Evolutionary conservation across 2,329 filamentous ascomycete species (phyloP), one percentile per base, ranked within the genome.

Genomic region (Epichloe coenophiala): DNA sequence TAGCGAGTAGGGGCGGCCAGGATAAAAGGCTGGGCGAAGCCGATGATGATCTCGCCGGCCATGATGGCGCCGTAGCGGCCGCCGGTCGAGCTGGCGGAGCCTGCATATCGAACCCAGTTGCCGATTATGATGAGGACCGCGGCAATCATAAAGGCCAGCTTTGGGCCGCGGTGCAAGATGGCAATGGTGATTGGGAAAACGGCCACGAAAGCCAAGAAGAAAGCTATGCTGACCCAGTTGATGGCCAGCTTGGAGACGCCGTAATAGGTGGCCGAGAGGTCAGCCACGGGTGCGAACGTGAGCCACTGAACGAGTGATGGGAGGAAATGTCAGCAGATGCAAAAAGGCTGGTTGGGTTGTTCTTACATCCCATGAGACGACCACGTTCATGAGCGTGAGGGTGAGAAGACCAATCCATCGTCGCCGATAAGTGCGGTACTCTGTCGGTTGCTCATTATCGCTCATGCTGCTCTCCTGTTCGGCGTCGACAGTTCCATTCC

Each of bases 291-390:
- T 2, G 90, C 85, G 66, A 89, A 96, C 6, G 89, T 93, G 59
- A 97, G 78, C 91, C 91, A 97, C 87, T 67, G 19, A 8, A 15
- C 12, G 45, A 38, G 37, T 15, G 27, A 47, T 39, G 43, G 43
- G 35, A 40, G 21, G 17, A 36, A 15, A 37, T 37, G 39, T 52
- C 27, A 52, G 51, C 35, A 35, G 36, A 11, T 45, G 9, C 8
- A 4, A 31, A 19, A 21, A 6, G 8, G 36, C 36, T 15, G 17
- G 40, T 19, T 23, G 12, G 40, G 27, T 12, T 21, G n/a, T 12
- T 33, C 88, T 75, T 76, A 93, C 88, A 78, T 94, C 88, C 91
- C 91, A 97, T 61, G 87, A 94, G 41, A 95, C 84, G 54, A 97
- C 80, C 51, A 96, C 84, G 64, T 97, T 98, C 68, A 97, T 73